Percentiles rank a stretch among this genome's conserved stretches.
phyloP scores from a whole-genome alignment of 1,284 basidiomycete species.

The Irpex sp. region DNA sequence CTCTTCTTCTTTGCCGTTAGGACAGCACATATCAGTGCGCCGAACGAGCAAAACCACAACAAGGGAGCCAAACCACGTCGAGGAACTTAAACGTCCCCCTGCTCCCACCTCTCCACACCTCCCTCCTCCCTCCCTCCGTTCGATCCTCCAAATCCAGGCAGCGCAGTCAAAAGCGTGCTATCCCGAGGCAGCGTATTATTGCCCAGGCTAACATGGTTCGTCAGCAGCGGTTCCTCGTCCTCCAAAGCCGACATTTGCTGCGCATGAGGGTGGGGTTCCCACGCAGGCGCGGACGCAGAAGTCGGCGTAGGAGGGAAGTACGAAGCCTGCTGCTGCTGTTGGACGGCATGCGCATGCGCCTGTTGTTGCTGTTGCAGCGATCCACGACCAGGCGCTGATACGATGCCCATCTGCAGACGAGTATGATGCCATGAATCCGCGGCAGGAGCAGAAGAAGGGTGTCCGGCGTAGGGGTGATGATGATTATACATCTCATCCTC shows the following conservation, averaged over 20 bases:
- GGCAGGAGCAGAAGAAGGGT: not conserved
- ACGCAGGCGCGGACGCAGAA: not conserved
- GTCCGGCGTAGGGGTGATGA: not conserved
- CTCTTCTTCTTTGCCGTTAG: not conserved
- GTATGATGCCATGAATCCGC: not conserved
- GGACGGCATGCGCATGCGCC: not conserved
- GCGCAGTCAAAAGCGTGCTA: conserved; percentile 46
- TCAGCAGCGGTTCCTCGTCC: conserved; percentile 14
- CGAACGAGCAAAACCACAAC: not conserved
- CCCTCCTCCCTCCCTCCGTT: not conserved
- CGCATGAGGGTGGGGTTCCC: not conserved
- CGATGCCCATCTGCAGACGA: not conserved
- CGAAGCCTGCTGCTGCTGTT: conserved; percentile 1
- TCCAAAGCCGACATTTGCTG: not conserved
- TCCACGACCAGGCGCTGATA: not conserved
- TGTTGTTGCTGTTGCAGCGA: not conserved
- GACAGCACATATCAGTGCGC: not conserved
- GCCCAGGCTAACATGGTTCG: conserved; percentile 22
- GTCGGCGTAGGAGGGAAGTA: not conserved
- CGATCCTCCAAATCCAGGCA: conserved; percentile 27
- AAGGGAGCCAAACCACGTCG: not conserved
- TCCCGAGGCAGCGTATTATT: conserved; percentile 36
- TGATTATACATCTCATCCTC: conserved; percentile 1
- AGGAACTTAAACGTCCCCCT: not conserved
- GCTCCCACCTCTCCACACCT: not conserved